Percentiles rank a stretch among this genome's conserved stretches.
Conservation (phyloP, 2,329 filamentous ascomycete species). For the Phaeoacremonium minimum region DNA sequence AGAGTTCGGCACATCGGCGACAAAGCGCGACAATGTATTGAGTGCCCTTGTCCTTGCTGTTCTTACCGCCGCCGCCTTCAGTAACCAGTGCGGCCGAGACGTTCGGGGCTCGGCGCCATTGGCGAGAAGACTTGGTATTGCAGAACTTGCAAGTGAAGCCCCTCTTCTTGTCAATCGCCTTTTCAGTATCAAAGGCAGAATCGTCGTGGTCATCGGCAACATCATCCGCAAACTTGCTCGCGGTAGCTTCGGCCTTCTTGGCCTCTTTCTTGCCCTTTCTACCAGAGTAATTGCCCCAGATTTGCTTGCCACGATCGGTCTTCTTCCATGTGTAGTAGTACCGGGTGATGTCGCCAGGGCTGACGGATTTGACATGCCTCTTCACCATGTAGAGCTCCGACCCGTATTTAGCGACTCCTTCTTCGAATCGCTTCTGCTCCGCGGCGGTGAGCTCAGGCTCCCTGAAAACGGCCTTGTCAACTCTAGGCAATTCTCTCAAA, state of each 20-base stretch:
- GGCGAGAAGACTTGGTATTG: constrained; percentile 69
- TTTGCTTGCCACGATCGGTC: constrained; percentile 73
- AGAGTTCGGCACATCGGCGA: constrained; percentile 83
- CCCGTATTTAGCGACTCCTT: constrained; percentile 83
- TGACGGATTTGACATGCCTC: constrained; percentile 79
- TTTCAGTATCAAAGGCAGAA: constrained; percentile 89
- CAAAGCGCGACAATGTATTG: constrained; percentile 81
- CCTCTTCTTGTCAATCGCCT: constrained; percentile 74
- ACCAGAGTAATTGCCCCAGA: constrained; percentile 86
- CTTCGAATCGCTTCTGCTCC: constrained; percentile 87
- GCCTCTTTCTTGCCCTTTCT: constrained; percentile 88
- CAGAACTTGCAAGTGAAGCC: constrained; percentile 95
- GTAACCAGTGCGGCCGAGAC: constrained; percentile 67
- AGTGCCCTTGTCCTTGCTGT: constrained; percentile 72
- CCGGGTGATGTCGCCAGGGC: constrained; percentile 76
- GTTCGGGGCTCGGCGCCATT: constrained; percentile 88
- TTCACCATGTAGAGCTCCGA: constrained; percentile 83
- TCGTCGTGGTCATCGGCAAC: constrained; percentile 91
- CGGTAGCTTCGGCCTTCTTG: constrained; percentile 65
- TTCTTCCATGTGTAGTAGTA: constrained; percentile 99
- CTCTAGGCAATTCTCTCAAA: constrained; percentile 62
- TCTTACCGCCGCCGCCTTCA: constrained; percentile 59
- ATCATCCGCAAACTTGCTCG: constrained; percentile 80
- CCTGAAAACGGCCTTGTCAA: constrained; percentile 70
- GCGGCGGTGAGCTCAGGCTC: constrained; percentile 76